Percentiles rank a stretch among this genome's conserved stretches.
Conservation (phyloP, 2,329 filamentous ascomycete species). For the Lasiodiplodia citricola region DNA sequence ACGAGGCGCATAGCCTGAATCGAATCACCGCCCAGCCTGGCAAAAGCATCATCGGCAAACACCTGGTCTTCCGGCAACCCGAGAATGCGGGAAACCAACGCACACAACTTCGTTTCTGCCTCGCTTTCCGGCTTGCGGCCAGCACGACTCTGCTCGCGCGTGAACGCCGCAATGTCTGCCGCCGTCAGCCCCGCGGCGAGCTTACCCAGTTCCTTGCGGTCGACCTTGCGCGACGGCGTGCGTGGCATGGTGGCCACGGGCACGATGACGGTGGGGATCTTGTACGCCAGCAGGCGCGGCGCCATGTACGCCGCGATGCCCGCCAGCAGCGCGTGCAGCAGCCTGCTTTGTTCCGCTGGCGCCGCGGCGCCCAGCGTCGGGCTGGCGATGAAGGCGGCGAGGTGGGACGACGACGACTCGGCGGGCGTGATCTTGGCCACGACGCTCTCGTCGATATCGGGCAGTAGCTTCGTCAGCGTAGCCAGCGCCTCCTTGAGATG, state of each 20-base stretch:
- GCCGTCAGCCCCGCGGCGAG: not conserved
- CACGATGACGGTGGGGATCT: constrained; percentile 77
- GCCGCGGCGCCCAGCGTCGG: no score
- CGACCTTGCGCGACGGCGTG: constrained; percentile 76
- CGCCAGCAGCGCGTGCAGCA: constrained; percentile 56
- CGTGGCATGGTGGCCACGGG: constrained; percentile 72
- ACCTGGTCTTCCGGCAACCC: not conserved
- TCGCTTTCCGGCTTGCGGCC: not conserved
- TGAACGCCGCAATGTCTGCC: not conserved
- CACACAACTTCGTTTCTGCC: not conserved
- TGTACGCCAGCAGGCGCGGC: constrained; percentile 70
- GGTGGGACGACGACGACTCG: no score
- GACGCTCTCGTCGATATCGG: constrained; percentile 25
- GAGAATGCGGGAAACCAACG: not conserved
- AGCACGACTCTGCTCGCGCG: not conserved
- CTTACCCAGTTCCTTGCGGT: constrained; percentile 60
- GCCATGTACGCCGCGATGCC: constrained; percentile 45
- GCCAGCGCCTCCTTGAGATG: constrained; percentile 58
- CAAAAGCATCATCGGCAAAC: constrained; percentile 50
- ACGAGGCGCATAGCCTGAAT: constrained; percentile 61
- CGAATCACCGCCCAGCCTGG: constrained; percentile 54
- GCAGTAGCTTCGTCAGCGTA: constrained; percentile 55
- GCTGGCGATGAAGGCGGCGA: no score
- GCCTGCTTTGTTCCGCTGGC: no score
- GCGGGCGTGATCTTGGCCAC: no score